Conservation (phyloP, 2,329 filamentous ascomycete genomes). For the Rhexocercosporidium sp. region DNA sequence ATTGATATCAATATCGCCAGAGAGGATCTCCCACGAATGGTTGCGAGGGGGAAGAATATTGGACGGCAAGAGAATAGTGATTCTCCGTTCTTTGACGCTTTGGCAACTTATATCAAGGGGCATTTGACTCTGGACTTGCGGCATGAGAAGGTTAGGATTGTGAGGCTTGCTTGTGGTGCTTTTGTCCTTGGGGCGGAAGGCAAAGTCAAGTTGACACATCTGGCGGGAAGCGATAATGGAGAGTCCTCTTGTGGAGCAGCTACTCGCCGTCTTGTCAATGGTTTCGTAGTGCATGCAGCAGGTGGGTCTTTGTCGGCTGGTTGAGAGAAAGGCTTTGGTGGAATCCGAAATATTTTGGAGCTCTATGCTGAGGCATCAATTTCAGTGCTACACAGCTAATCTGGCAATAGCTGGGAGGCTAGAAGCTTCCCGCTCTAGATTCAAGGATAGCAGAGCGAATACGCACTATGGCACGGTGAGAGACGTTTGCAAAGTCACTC, state of each 20-base stretch:
- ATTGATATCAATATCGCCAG: slow-evolving; percentile 49
- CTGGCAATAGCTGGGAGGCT: no score
- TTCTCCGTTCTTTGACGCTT: slow-evolving; percentile 47
- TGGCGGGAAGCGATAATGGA: slow-evolving; percentile 21
- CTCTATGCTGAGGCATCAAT: no score
- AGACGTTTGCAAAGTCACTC: no score
- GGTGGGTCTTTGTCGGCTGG: slow-evolving; percentile 20
- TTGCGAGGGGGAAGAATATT: slow-evolving; percentile 35
- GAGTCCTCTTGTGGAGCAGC: slow-evolving; percentile 31
- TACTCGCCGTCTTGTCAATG: slow-evolving; percentile 32
- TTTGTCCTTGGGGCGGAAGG: slow-evolving; percentile 48
- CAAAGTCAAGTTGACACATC: slow-evolving; percentile 46
- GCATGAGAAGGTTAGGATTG: slow-evolving; percentile 47
- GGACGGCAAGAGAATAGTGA: slow-evolving; percentile 12
- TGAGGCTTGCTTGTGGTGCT: slow-evolving; percentile 48
- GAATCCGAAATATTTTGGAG: not conserved
- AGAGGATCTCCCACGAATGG: slow-evolving; percentile 45
- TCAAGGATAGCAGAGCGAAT: not conserved
- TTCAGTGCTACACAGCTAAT: no score
- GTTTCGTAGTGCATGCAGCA: slow-evolving; percentile 30
- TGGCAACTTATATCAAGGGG: slow-evolving; percentile 45
- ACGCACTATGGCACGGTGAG: no score
- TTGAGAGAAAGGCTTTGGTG: not conserved
- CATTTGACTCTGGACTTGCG: slow-evolving; percentile 49
- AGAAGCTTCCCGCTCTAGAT: no score